phyloP scores from a whole-genome alignment of 176 grass and related monocot species.

The Eleusine coracana region DNA sequence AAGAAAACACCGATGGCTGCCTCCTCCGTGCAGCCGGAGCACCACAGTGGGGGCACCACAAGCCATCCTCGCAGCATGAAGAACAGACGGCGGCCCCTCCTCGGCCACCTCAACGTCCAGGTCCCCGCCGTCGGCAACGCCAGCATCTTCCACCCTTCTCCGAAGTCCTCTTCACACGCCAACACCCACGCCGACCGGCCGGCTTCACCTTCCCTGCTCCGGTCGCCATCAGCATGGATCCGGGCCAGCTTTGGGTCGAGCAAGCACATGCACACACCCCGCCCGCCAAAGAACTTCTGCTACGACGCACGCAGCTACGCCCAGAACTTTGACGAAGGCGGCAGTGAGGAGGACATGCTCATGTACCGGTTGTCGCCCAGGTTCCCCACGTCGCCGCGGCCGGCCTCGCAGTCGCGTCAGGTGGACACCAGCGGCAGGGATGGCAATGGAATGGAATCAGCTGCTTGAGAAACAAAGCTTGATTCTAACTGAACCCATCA shows the following conservation, averaged over 20 bases:
- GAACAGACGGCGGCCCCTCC: conserved; percentile 19
- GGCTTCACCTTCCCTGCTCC: conserved; percentile 37
- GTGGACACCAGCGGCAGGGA: not conserved
- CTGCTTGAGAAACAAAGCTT: not conserved
- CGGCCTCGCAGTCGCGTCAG: not conserved
- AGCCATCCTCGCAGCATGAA: not conserved
- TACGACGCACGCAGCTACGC: conserved; percentile 65
- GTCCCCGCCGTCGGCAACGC: conserved; percentile 11
- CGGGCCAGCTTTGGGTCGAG: conserved; percentile 31
- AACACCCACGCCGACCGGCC: not conserved
- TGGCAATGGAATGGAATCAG: not conserved
- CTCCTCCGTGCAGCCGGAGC: not conserved
- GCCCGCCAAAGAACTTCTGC: conserved; percentile 32
- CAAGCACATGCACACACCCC: conserved; percentile 9
- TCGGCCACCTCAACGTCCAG: conserved; percentile 29
- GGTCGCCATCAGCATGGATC: conserved; percentile 57
- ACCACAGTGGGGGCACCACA: not conserved
- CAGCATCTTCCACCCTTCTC: not conserved
- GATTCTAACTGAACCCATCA: not conserved
- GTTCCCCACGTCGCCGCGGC: not conserved
- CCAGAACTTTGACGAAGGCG: conserved; percentile 59
- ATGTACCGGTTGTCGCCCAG: conserved; percentile 32
- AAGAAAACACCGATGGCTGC: not conserved
- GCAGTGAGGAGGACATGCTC: not conserved
- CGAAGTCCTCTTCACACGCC: not conserved